Conservation (phyloP, 129 eudicot species). For the Mikania micrantha region DNA sequence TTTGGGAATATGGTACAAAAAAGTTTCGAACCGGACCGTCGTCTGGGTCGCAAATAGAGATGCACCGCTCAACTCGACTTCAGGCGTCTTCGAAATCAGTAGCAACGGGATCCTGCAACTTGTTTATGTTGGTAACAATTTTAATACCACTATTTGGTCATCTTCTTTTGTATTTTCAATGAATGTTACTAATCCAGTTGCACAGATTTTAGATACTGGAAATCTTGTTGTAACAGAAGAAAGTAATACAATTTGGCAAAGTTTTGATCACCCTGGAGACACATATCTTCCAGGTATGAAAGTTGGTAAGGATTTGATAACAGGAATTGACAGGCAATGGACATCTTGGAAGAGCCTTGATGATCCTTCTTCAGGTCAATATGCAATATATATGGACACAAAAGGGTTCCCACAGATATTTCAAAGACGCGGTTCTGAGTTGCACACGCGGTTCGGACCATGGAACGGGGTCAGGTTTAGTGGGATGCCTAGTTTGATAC, state of each 20-base stretch:
- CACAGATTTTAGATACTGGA: constrained; percentile 23
- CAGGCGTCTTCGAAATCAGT: constrained; percentile 12
- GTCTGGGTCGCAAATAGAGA: constrained; percentile 42
- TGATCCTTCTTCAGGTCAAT: constrained; percentile 32
- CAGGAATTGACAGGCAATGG: constrained; percentile 9
- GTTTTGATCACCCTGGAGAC: constrained; percentile 35
- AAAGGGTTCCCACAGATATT: constrained; percentile 28
- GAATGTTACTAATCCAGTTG: constrained; percentile 13
- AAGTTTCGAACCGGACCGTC: constrained; percentile 13
- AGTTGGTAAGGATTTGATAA: constrained; percentile 23
- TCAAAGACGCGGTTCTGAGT: neutral
- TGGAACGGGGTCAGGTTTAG: constrained; percentile 37
- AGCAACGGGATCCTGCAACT: constrained; percentile 15
- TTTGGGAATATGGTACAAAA: constrained; percentile 34
- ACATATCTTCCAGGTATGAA: constrained; percentile 30
- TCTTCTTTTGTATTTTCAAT: constrained; percentile 8
- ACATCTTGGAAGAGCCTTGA: constrained; percentile 29
- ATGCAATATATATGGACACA: constrained; percentile 11
- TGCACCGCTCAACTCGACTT: constrained; percentile 17
- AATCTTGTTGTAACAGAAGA: constrained; percentile 20
- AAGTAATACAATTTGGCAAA: constrained; percentile 26
- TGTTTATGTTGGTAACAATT: neutral
- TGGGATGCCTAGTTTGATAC: constrained; percentile 22
- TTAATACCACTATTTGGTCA: constrained; percentile 7
- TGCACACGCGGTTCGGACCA: constrained; percentile 23